A percentile compares a stretch with the other conserved stretches of the same genome.
Evolutionary conservation across 2,329 filamentous ascomycete species (phyloP).

Genomic region (Lecanosticta acicola): DNA sequence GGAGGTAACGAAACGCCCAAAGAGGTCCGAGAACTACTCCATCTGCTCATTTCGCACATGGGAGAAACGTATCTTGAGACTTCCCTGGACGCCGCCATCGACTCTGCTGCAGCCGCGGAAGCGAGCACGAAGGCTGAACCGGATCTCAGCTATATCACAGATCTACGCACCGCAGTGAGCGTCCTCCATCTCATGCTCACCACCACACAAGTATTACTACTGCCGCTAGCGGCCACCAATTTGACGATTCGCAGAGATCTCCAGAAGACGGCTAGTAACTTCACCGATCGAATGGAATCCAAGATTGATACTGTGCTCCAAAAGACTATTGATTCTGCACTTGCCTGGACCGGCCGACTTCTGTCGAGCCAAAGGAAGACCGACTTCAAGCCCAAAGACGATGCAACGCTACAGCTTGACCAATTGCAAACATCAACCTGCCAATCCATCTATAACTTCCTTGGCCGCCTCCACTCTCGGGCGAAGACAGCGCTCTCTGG

Average conservation of each 20-base stretch:
- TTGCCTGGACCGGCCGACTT: constrained; percentile 69
- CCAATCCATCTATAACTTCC: constrained; percentile 71
- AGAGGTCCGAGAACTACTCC: constrained; percentile 79
- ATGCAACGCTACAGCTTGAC: constrained; percentile 62
- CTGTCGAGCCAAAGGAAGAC: constrained; percentile 76
- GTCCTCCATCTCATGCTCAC: constrained; percentile 91
- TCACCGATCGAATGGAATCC: constrained; percentile 73
- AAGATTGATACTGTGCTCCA: constrained; percentile 71
- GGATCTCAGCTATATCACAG: constrained; percentile 75
- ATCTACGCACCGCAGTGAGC: constrained; percentile 73
- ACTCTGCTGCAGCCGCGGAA: constrained; percentile 71
- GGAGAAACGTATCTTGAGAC: constrained; percentile 72
- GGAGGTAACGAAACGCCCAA: constrained; percentile 78
- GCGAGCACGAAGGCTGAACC: constrained; percentile 70
- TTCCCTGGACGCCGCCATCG: constrained; percentile 62
- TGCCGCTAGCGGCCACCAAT: constrained; percentile 82
- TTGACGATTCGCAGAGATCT: constrained; percentile 85
- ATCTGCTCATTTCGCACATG: constrained; percentile 79
- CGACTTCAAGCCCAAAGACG: constrained; percentile 84
- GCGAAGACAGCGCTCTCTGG: constrained; percentile 69
- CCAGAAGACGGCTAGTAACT: constrained; percentile 71
- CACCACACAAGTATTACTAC: constrained; percentile 82
- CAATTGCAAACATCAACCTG: constrained; percentile 80
- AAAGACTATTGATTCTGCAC: constrained; percentile 63
- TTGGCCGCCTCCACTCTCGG: constrained; percentile 58